Conservation (phyloP, 2,329 filamentous ascomycete genomes). For the Fusarium foetens region DNA sequence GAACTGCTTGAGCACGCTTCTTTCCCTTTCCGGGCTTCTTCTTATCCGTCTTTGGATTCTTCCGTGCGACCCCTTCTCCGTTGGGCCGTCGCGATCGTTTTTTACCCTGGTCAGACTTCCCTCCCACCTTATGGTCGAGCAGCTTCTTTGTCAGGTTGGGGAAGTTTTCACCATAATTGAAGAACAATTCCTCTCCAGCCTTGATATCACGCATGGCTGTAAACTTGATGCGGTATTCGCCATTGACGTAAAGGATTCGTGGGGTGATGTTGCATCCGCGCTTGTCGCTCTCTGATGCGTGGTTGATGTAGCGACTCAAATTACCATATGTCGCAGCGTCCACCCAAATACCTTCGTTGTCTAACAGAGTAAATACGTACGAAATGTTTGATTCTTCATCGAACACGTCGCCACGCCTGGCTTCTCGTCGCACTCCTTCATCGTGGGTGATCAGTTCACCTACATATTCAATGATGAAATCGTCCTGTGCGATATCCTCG, state of each 20-base stretch:
- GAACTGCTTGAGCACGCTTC: conserved; percentile 5
- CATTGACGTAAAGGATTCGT: conserved; percentile 77
- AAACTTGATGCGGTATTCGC: conserved; percentile 80
- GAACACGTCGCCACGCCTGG: conserved; percentile 68
- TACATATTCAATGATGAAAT: conserved; percentile 84
- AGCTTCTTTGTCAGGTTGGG: conserved; percentile 65
- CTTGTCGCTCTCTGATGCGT: conserved; percentile 65
- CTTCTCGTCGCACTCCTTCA: conserved; percentile 75
- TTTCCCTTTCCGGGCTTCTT: conserved; percentile 37
- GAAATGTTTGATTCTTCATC: conserved; percentile 70
- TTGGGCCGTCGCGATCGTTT: conserved; percentile 43
- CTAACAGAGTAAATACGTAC: conserved; percentile 71
- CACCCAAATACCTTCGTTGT: conserved; percentile 72
- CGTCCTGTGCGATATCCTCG: conserved; percentile 71
- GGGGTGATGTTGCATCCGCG: conserved; percentile 70
- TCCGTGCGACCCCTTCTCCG: conserved; percentile 38
- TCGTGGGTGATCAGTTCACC: conserved; percentile 79
- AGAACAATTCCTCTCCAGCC: conserved; percentile 81
- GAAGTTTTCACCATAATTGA: conserved; percentile 80
- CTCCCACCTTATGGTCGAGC: conserved; percentile 52
- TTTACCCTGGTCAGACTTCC: conserved; percentile 43
- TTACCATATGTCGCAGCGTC: conserved; percentile 83
- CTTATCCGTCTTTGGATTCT: conserved; percentile 43
- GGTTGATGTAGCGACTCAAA: conserved; percentile 85
- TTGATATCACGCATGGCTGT: conserved; percentile 73